These are phyloP conservation scores for Epichloe festucae DNA, from an alignment of 2,329 filamentous ascomycete genomes.

Conservation along the genomic window DNA sequence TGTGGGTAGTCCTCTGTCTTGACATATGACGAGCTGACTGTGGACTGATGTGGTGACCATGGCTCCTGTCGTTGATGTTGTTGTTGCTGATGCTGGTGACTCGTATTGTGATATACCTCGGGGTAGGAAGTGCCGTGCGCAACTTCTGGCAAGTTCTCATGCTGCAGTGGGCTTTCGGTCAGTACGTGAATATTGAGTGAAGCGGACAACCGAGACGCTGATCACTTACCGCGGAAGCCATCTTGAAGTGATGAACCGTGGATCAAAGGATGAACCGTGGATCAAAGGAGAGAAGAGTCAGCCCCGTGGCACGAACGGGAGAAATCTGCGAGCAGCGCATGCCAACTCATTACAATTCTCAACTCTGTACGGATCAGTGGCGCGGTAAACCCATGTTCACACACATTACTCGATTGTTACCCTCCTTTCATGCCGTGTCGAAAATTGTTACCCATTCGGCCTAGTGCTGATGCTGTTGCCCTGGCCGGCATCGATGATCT, in stretches of 20 bases:
- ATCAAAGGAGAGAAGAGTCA: not conserved
- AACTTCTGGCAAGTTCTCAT: not conserved
- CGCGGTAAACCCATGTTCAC: not conserved
- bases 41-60: not conserved
- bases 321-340: not conserved
- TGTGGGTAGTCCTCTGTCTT: slow-evolving; percentile 1
- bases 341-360: not conserved
- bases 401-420: not conserved
- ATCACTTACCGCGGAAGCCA: not conserved
- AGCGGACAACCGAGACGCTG: not conserved
- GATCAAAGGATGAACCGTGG: not conserved
- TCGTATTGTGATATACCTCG: not conserved
- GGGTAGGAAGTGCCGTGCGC: not conserved
- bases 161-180: not conserved
- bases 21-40: not conserved
- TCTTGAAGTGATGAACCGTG: not conserved
- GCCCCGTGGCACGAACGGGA: not conserved
- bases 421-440: not conserved
- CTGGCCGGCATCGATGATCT: not conserved
- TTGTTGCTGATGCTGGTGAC: not conserved
- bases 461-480: not conserved
- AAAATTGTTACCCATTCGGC: not conserved
- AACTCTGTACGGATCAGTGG: no score
- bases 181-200: not conserved
- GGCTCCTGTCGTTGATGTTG: not conserved